Base-by-base conservation (phyloP, 352 stramenopile genomes). In the Phytophthora kernoviae region DNA sequence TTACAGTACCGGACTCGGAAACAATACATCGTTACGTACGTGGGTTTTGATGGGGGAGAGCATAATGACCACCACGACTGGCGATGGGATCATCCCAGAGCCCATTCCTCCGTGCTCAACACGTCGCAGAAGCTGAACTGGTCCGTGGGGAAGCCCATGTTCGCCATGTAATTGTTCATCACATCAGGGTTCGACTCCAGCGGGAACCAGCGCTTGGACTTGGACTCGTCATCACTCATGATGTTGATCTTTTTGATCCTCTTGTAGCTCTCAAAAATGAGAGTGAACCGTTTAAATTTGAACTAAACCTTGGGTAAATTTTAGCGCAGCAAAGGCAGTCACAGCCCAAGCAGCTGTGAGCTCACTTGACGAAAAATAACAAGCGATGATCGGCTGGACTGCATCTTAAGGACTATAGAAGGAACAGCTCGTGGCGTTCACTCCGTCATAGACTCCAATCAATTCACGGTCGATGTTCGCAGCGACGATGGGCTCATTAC, bases 81-180 rank as follows among this genome's bases (percentile, higher is more conserved):
- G 96, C 52, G 83, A 77, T 17, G 94, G 89, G 49, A 99, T 94
- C 96, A 99, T 99, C 15, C 93, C 36, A 99, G 73, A 15, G 96
- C 96, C 96, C 96, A 99, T 44, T 98, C 91, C 65, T 99, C 96
- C 2, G 91, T 98, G 67, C 86, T 97, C 48, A 98, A 91, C 33
- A 99, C 91, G 77, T 99, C 96, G 40, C 81, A 89, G 62, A 98
- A 98, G 64, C 84, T 87, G 69, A 90, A 97, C 2, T 61, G 54
- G 30, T 17, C 40, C 2, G 85, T 97, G 26, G 93, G 83, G 63
- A 98, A 97, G 41, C 96, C 96, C 45, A 99, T 89, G 51, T 93
- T 97, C 54, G 86, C 61, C 44, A 98, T 81, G 76, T 98, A 99
- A n/a, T 77, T 63, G 77, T 98, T 98, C 85, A 99, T 98, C 27